phyloP scores from a whole-genome alignment of 768 basidiomycete species.

The Mycena haematopus region DNA sequence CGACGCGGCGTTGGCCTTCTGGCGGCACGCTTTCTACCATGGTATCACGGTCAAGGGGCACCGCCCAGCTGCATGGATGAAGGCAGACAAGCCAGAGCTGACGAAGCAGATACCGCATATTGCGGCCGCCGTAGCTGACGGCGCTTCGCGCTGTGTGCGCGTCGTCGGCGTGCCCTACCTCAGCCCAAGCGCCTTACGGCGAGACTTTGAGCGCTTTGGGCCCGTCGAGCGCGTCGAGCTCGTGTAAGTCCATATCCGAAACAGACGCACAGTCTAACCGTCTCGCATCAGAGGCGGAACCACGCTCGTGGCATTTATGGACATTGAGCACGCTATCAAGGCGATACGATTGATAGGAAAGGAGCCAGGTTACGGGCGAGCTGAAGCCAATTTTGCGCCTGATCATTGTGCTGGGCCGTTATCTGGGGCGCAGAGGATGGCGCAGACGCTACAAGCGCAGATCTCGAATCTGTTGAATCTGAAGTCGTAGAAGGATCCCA shows the following conservation, averaged over 20 bases:
- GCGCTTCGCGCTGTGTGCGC: constrained; percentile 13
- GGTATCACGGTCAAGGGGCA: constrained; percentile 7
- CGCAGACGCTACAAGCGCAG: constrained; percentile 10
- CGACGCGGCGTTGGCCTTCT: constrained; percentile 10
- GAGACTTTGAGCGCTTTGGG: constrained; percentile 9
- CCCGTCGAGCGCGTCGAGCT: constrained; percentile 12
- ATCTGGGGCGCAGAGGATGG: neutral
- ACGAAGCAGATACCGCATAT: neutral
- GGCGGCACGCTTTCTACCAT: constrained; percentile 12
- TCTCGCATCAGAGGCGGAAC: neutral
- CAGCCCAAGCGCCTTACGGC: neutral
- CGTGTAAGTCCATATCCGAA: neutral
- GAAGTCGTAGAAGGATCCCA: neutral
- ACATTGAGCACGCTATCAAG: constrained; percentile 2
- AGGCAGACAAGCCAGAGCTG: neutral
- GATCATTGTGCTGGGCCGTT: constrained; percentile 12
- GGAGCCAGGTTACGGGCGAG: neutral
- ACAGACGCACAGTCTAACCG: neutral
- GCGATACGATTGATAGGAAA: neutral
- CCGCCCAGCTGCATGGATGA: constrained; percentile 5
- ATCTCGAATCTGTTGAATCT: neutral
- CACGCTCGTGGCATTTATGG: neutral
- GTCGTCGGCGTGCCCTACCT: neutral
- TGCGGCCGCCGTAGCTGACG: neutral
- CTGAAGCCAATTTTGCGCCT: neutral